Percentiles rank a stretch among this genome's conserved stretches.
phyloP scores from a whole-genome alignment of 352 stramenopile genomes.

The Phytophthora chlamydospora region DNA sequence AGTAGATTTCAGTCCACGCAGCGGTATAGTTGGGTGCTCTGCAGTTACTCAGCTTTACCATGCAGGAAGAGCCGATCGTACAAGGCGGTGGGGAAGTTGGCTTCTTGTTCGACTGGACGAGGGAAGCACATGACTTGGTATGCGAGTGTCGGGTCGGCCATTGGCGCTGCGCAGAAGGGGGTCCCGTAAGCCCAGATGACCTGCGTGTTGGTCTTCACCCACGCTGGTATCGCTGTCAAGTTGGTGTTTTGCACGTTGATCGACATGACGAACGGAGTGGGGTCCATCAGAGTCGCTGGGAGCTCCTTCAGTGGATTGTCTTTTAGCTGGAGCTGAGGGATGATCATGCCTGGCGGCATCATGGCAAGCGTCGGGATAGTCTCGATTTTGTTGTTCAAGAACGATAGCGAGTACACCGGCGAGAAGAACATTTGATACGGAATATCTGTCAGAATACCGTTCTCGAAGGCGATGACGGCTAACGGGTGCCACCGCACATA shows the following conservation, averaged over 20 bases:
- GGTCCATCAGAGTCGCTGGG: constrained; percentile 17
- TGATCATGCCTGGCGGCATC: constrained; percentile 28
- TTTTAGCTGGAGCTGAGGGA: constrained; percentile 18
- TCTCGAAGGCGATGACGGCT: constrained; percentile 19
- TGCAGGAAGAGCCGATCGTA: constrained; percentile 6
- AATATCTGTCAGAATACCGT: constrained; percentile 21
- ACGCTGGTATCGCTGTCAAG: constrained; percentile 13
- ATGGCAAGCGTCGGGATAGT: constrained; percentile 22
- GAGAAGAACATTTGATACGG: constrained; percentile 31
- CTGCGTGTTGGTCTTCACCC: constrained; percentile 28
- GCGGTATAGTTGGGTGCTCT: too few species aligned
- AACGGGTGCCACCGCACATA: constrained; percentile 18
- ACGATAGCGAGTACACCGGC: constrained; percentile 14
- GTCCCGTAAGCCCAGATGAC: constrained; percentile 18
- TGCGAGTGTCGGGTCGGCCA: constrained; percentile 18
- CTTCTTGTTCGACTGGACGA: neutral
- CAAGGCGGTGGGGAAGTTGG: constrained; percentile 4
- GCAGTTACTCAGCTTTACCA: neutral
- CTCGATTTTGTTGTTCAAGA: constrained; percentile 19
- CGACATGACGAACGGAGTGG: constrained; percentile 22
- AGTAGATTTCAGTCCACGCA: too few species aligned
- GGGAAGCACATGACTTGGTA: constrained; percentile 31
- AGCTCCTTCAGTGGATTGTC: constrained; percentile 24
- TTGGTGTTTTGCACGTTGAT: constrained; percentile 22
- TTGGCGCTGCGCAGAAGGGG: constrained; percentile 16